These are phyloP conservation scores for Rubia yunnanensis DNA, from an alignment of 257 asterid species.

Conservation along the genomic window DNA sequence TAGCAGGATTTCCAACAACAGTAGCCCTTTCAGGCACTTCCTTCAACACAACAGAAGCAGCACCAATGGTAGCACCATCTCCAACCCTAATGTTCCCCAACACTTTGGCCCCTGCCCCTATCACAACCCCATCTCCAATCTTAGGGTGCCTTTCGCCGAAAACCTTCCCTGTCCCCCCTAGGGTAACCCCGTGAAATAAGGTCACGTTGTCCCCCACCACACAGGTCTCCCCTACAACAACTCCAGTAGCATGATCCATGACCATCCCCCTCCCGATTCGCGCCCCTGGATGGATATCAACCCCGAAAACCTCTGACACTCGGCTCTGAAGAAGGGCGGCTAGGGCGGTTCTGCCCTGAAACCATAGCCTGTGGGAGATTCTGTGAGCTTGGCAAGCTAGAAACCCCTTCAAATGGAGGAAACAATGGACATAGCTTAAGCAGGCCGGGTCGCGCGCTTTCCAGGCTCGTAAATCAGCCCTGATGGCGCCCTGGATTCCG, in stretches of 20 bases:
- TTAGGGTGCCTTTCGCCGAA: constrained; percentile 16
- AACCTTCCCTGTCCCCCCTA: constrained; percentile 19
- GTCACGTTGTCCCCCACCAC: constrained; percentile 18
- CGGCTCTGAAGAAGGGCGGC: constrained; percentile 16
- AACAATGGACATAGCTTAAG: constrained; percentile 16
- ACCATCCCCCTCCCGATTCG: constrained; percentile 18
- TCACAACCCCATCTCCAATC: constrained; percentile 21
- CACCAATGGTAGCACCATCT: constrained; percentile 18
- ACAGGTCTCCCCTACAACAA: constrained; percentile 19
- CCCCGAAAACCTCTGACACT: constrained; percentile 20
- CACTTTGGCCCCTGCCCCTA: constrained; percentile 20
- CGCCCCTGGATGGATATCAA: constrained; percentile 22
- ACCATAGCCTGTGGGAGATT: constrained; percentile 16
- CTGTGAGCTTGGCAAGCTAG: constrained; percentile 19
- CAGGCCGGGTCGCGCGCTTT: constrained; percentile 18
- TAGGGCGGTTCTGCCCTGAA: constrained; percentile 8
- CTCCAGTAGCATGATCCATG: constrained; percentile 20
- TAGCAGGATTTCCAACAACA: constrained; percentile 21
- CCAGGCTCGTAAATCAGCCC: constrained; percentile 14
- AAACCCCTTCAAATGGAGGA: constrained; percentile 15
- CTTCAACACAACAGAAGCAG: constrained; percentile 20
- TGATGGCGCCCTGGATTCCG: constrained; percentile 8
- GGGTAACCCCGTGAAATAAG: constrained; percentile 17
- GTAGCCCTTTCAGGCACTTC: constrained; percentile 12
- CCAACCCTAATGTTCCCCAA: constrained; percentile 19